Evolutionary conservation across 768 basidiomycete genomes (phyloP).

Genomic region (Leucocoprinus sp.): DNA sequence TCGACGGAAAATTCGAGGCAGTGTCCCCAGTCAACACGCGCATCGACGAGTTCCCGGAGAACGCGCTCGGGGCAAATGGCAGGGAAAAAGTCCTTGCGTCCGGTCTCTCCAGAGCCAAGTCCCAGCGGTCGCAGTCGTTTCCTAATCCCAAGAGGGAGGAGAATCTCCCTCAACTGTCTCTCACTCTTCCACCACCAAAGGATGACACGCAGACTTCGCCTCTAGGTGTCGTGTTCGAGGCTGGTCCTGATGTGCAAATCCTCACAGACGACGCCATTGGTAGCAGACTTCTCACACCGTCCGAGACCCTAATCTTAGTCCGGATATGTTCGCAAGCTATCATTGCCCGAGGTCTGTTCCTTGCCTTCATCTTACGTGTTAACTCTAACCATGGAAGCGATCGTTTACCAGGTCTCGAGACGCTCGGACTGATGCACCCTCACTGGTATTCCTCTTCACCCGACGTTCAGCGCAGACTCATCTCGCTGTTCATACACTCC

Average conservation of each 20-base stretch:
- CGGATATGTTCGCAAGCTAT: constrained; percentile 65
- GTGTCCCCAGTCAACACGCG: constrained; percentile 45
- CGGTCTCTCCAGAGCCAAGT: constrained; percentile 42
- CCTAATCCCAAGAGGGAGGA: constrained; percentile 28
- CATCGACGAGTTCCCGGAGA: constrained; percentile 31
- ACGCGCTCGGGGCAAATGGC: constrained; percentile 17
- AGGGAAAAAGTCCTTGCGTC: constrained; percentile 35
- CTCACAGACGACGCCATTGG: constrained; percentile 50
- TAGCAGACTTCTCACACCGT: constrained; percentile 48
- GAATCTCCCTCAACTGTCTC: constrained; percentile 48
- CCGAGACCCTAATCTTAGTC: constrained; percentile 56
- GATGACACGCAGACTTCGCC: constrained; percentile 37
- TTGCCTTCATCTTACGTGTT: constrained; percentile 11
- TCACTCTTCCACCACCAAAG: constrained; percentile 50
- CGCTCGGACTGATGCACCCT: constrained; percentile 78
- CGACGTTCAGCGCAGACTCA: constrained; percentile 56
- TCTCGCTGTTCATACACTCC: constrained; percentile 66
- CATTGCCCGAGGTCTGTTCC: constrained; percentile 46
- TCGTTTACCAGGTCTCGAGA: constrained; percentile 56
- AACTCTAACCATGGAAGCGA: constrained; percentile 6
- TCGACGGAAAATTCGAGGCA: constrained; percentile 72
- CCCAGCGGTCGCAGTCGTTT: constrained; percentile 31
- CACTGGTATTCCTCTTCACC: constrained; percentile 76
- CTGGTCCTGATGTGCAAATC: constrained; percentile 40
- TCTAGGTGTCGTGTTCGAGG: constrained; percentile 53